Conservation (phyloP, 2,329 filamentous ascomycete species). For the Lecanicillium sp. region DNA sequence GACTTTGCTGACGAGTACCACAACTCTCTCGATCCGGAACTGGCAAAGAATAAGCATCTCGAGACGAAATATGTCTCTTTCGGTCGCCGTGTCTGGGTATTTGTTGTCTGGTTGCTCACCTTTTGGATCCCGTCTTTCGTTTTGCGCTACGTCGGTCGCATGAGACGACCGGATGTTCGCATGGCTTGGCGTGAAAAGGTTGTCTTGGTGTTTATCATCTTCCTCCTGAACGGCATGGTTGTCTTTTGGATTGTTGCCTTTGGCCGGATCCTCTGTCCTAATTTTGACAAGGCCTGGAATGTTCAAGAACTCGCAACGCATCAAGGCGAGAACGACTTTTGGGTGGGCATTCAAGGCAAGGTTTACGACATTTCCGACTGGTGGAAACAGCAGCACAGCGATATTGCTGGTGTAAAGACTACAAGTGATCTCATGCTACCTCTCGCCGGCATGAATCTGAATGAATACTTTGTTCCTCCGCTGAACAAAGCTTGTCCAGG, state of each 20-base stretch:
- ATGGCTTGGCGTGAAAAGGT: conserved; percentile 97
- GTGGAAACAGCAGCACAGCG: conserved; percentile 78
- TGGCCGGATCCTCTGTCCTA: conserved; percentile 78
- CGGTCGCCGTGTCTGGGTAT: conserved; percentile 70
- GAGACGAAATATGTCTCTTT: conserved; percentile 57
- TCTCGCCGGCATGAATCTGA: conserved; percentile 70
- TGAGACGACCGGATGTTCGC: conserved; percentile 94
- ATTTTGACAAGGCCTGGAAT: conserved; percentile 85
- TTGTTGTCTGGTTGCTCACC: conserved; percentile 74
- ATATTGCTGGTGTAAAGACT: conserved; percentile 50
- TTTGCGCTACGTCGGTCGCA: conserved; percentile 75
- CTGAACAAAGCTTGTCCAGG: conserved; percentile 66
- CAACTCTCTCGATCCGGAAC: conserved; percentile 65
- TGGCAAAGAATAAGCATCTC: conserved; percentile 68
- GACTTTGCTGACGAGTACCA: conserved; percentile 66
- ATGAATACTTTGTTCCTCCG: conserved; percentile 78
- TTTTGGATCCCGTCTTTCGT: conserved; percentile 90
- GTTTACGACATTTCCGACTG: conserved; percentile 93
- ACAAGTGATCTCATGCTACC: conserved; percentile 60
- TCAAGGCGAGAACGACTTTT: conserved; percentile 68
- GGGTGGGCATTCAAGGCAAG: conserved; percentile 75
- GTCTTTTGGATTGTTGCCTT: conserved; percentile 91
- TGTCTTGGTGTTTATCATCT: conserved; percentile 71
- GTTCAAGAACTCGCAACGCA: conserved; percentile 61
- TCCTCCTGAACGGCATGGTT: conserved; percentile 70